These are phyloP conservation scores for Filosporella fistucella DNA, from an alignment of 495 filamentous ascomycete species.

Conservation along the genomic window DNA sequence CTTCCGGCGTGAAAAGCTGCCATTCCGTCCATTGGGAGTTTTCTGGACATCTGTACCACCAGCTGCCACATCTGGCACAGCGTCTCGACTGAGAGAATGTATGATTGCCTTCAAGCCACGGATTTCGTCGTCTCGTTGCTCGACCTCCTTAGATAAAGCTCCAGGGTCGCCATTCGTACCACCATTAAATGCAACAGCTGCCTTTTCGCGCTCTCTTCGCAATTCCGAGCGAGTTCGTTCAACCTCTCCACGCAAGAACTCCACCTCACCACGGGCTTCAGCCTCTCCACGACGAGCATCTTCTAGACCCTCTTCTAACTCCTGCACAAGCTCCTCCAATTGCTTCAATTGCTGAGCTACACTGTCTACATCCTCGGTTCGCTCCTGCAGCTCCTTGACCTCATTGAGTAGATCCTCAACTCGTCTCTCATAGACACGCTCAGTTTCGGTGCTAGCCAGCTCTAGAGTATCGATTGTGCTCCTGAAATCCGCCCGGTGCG, in stretches of 20 bases:
- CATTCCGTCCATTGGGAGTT: constrained; percentile 35
- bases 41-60: constrained; percentile 34
- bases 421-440: constrained; percentile 92
- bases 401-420: constrained; percentile 87
- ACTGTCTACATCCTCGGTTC: constrained; percentile 83
- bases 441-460: constrained; percentile 92
- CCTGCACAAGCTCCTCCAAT: constrained; percentile 90
- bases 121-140: constrained; percentile 96
- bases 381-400: constrained; percentile 73
- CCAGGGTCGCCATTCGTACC: constrained; percentile 12
- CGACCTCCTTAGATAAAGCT: constrained; percentile 63
- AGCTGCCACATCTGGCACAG: constrained; percentile 19
- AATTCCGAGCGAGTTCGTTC: constrained; percentile 90
- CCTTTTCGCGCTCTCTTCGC: constrained; percentile 84
- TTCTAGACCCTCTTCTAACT: constrained; percentile 94
- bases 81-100: constrained; percentile 79
- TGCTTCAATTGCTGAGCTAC: constrained; percentile 90
- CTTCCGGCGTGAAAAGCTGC: constrained; percentile 29
- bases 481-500: constrained; percentile 91
- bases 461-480: constrained; percentile 96
- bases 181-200: constrained; percentile 54
- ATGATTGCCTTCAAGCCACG: constrained; percentile 96
- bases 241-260: constrained; percentile 93
- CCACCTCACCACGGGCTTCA: constrained; percentile 92
- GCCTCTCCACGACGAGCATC: constrained; percentile 95